These are phyloP conservation scores for Ettlia oleoabundans DNA, from an alignment of 139 green algal species.

Conservation along the genomic window DNA sequence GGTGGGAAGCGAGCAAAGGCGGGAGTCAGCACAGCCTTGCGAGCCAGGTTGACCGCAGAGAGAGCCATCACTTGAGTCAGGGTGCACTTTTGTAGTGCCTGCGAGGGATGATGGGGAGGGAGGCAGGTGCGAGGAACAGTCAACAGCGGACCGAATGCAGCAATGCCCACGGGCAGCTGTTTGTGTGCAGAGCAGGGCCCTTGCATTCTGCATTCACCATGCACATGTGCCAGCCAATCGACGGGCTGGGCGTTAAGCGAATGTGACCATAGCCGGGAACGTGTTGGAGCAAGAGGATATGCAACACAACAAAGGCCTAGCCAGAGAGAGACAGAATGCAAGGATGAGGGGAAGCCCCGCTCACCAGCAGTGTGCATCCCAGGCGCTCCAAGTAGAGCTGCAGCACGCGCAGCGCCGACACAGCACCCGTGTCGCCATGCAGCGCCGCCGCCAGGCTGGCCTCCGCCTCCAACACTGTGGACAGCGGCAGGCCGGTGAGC, in stretches of 20 bases:
- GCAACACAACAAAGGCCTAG: too few relatives aligned
- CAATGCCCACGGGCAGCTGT: neutral
- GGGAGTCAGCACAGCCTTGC: constrained; percentile 28
- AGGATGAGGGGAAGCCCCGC: too few relatives aligned
- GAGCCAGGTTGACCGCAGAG: constrained; percentile 14
- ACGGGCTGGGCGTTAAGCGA: too few relatives aligned
- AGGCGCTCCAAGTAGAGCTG: constrained; percentile 85
- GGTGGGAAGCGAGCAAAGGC: constrained; percentile 17
- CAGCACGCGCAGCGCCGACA: constrained; percentile 74
- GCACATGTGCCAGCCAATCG: too few relatives aligned
- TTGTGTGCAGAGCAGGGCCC: constrained; percentile 5
- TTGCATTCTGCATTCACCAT: too few relatives aligned
- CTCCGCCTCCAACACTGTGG: constrained; percentile 54
- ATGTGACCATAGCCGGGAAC: too few relatives aligned
- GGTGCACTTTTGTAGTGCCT: constrained; percentile 32
- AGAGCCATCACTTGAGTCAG: constrained; percentile 28
- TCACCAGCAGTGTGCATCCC: constrained; percentile 47
- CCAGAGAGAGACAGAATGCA: too few relatives aligned
- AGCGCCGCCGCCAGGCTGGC: constrained; percentile 52
- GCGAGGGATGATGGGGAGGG: neutral
- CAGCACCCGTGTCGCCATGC: constrained; percentile 56
- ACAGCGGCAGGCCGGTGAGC: constrained; percentile 40
- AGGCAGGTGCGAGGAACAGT: neutral
- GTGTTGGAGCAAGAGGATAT: too few relatives aligned
- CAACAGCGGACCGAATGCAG: neutral